Base-by-base conservation (phyloP, 2,329 filamentous ascomycete genomes). In the Microdochium nivale region DNA sequence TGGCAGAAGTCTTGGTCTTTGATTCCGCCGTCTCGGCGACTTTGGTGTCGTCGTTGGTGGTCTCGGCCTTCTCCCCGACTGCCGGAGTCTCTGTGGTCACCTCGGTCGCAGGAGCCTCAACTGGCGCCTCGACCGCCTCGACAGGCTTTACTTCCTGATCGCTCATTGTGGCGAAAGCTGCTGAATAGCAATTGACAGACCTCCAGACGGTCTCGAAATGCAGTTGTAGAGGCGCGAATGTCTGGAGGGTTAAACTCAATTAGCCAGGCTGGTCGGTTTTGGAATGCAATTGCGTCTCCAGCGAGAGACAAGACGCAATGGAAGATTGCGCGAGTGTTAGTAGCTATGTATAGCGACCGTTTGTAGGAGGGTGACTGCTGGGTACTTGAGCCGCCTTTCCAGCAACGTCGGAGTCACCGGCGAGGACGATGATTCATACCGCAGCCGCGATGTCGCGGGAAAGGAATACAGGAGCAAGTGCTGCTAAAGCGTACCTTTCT, bases 71-170 rank as follows among this genome's bases (percentile, higher is more conserved):
- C n/a, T 55, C 56, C 13, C 30, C 46, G 46, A 19, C 40, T 11
- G 24, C 49, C 37, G 50, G n/a, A 37, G 51, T 43, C 40, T 57
- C 51, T 49, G 50, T 54, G 25, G 52, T 32, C 44, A 52, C 50
- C 43, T 55, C 51, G 30, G 25, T 35, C 21, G 21, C 47, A 46
- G 49, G 16, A 43, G 51, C 44, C 47, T 57, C 51, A 51, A 51
- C 55, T 25, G 52, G 37, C 46, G 54, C 50, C 46, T 55, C 51
- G 40, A 58, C 54, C 56, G 68, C 64, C 64, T 73, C 69, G 46
- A 62, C 62, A 50, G 67, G 65, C 63, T 72, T 73, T 59, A 63
- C 62, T 47, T 69, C 63, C 53, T 66, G 64, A 53, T 70, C 68
- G 56, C 67, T 64, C 61, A 66, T 65, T 13, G 3, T 49, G 52